Evolutionary conservation across 2,329 filamentous ascomycete species (phyloP).

Genomic region (Aspergillus sp.): DNA sequence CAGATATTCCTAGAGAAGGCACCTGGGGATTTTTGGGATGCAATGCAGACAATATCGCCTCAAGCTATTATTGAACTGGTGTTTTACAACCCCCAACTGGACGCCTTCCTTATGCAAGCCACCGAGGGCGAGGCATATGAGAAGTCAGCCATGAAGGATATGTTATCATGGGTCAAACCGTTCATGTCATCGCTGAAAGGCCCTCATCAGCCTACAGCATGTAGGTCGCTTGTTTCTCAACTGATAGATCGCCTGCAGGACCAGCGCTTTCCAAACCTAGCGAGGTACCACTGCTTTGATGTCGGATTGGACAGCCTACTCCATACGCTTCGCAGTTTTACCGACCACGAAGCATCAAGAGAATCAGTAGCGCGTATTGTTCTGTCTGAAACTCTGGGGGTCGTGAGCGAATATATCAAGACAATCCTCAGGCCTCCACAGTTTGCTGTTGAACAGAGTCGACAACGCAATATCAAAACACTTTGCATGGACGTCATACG

Average conservation of each 20-base stretch:
- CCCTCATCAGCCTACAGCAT: conserved; percentile 74
- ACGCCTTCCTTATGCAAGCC: conserved; percentile 53
- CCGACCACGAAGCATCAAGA: conserved; percentile 45
- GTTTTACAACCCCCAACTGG: conserved; percentile 69
- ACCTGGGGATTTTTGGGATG: conserved; percentile 81
- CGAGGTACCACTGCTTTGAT: conserved; percentile 48
- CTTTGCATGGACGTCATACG: conserved; percentile 65
- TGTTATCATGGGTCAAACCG: conserved; percentile 74
- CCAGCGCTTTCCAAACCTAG: conserved; percentile 39
- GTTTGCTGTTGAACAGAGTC: conserved; percentile 47
- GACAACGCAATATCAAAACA: conserved; percentile 53
- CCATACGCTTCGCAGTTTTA: conserved; percentile 48
- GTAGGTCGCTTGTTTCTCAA: conserved; percentile 73
- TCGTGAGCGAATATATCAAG: conserved; percentile 51
- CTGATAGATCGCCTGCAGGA: conserved; percentile 62
- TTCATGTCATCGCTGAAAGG: conserved; percentile 76
- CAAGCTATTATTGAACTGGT: conserved; percentile 81
- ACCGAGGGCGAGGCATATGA: conserved; percentile 54
- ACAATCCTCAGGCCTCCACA: conserved; percentile 59
- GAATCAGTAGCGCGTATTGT: conserved; percentile 49
- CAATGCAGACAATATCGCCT: conserved; percentile 77
- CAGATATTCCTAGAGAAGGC: conserved; percentile 71
- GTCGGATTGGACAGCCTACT: conserved; percentile 46
- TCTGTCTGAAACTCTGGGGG: conserved; percentile 48
- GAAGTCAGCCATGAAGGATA: conserved; percentile 58